Evolutionary conservation across 2,329 filamentous ascomycete genomes (phyloP).

Genomic region (Ascochyta viciae-villosae): DNA sequence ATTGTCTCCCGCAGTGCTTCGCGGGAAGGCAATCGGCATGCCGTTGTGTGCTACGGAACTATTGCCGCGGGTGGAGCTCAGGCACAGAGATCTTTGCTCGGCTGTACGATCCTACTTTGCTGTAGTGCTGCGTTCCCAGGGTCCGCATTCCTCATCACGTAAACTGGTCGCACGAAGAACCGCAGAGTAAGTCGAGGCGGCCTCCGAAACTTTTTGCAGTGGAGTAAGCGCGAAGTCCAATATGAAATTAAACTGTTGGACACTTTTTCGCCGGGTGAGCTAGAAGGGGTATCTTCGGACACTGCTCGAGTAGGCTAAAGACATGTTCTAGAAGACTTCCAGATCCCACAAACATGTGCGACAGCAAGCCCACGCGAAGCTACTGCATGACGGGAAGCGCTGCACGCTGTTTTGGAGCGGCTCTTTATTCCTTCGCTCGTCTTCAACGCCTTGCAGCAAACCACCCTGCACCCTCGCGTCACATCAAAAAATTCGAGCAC

Average conservation of each 20-base stretch:
- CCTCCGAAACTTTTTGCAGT: constrained; percentile 4
- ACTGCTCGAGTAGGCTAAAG: not conserved
- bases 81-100: constrained; percentile 1
- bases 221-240: not conserved
- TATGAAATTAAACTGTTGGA: not conserved
- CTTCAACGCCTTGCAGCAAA: not conserved
- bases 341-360: not conserved
- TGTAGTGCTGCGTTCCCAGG: not conserved
- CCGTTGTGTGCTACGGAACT: constrained; percentile 5
- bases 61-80: not conserved
- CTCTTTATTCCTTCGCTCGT: not conserved
- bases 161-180: constrained; percentile 3
- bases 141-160: not conserved
- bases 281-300: constrained; percentile 4
- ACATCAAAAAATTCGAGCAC: not conserved
- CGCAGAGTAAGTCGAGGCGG: constrained; percentile 1
- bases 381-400: constrained; percentile 12
- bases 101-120: constrained; percentile 3
- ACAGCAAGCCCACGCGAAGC: constrained; percentile 4
- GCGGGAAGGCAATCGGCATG: constrained; percentile 7
- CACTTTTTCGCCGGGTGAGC: not conserved
- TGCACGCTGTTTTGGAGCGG: not conserved
- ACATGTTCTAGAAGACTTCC: constrained; percentile 17
- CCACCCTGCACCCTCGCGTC: not conserved
- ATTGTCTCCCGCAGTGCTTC: constrained; percentile 6